These are phyloP conservation scores for Nannizziopsis arthrosporioides DNA, from an alignment of 2,329 filamentous ascomycete genomes.

Conservation along the genomic window DNA sequence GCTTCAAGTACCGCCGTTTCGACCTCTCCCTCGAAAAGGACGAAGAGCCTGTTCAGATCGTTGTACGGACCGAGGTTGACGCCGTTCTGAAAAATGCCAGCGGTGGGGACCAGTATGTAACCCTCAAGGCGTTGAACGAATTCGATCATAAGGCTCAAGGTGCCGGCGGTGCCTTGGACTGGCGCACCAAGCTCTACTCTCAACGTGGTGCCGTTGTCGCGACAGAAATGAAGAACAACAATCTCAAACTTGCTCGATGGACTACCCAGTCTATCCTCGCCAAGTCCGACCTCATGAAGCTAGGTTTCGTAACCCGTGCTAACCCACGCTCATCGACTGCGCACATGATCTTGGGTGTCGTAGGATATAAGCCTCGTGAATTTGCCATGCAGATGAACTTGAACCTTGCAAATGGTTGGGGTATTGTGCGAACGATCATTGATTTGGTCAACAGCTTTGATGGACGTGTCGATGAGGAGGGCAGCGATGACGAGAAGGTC, in stretches of 20 bases:
- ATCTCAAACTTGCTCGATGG: constrained; percentile 95
- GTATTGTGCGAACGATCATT: constrained; percentile 93
- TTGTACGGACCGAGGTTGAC: constrained; percentile 91
- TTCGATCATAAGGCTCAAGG: constrained; percentile 98
- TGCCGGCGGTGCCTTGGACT: constrained; percentile 88
- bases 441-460: constrained; percentile 53
- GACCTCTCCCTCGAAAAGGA: constrained; percentile 83
- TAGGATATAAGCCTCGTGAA: constrained; percentile 95
- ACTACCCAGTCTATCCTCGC: constrained; percentile 93
- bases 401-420: constrained; percentile 94
- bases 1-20: constrained; percentile 96
- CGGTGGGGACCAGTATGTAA: constrained; percentile 82
- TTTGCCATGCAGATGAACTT: constrained; percentile 98
- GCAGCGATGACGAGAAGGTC: constrained; percentile 27
- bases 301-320: constrained; percentile 90
- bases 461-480: constrained; percentile 23
- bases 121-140: constrained; percentile 94
- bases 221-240: constrained; percentile 99
- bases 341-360: constrained; percentile 88
- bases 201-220: constrained; percentile 95
- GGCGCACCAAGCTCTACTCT: constrained; percentile 85
- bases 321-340: constrained; percentile 88
- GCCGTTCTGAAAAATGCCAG: constrained; percentile 90
- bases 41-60: constrained; percentile 81
- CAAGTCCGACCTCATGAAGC: constrained; percentile 97